These are phyloP conservation scores for Ogataea trehalophila DNA, from an alignment of 805 yeast genomes.

Conservation along the genomic window DNA sequence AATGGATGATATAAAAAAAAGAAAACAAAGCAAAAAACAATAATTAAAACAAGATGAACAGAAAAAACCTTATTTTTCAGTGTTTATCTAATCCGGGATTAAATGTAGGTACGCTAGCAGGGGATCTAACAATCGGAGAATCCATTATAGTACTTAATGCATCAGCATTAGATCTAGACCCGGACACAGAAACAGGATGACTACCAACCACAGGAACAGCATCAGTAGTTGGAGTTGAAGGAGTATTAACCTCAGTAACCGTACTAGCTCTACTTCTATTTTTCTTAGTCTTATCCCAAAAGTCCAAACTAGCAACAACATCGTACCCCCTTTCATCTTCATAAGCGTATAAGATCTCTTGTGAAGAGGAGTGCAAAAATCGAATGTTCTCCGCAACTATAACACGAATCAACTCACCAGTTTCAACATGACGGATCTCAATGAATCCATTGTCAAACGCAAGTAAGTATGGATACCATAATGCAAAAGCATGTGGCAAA, in stretches of 20 bases:
- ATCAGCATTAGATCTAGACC: too few species aligned
- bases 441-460: conserved; percentile 89
- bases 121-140: too few species aligned
- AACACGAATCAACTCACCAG: conserved; percentile 81
- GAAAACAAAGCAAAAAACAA: too few species aligned
- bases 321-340: conserved; percentile 89
- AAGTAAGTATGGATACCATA: conserved; percentile 88
- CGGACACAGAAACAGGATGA: neutral
- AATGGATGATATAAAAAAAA: too few species aligned
- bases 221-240: neutral
- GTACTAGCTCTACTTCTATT: conserved; percentile 20
- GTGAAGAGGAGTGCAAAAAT: conserved; percentile 82
- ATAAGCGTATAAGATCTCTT: conserved; percentile 88
- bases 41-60: too few species aligned
- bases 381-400: conserved; percentile 89
- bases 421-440: conserved; percentile 87
- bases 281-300: conserved; percentile 55
- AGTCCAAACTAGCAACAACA: conserved; percentile 87
- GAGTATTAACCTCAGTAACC: neutral
- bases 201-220: neutral
- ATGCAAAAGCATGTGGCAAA: conserved; percentile 83
- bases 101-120: too few species aligned
- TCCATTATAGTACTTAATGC: too few species aligned
- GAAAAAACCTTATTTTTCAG: too few species aligned
- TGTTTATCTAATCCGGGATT: too few species aligned